Base-by-base conservation (phyloP, 2,329 filamentous ascomycete species). In the Diplodia sapinea region DNA sequence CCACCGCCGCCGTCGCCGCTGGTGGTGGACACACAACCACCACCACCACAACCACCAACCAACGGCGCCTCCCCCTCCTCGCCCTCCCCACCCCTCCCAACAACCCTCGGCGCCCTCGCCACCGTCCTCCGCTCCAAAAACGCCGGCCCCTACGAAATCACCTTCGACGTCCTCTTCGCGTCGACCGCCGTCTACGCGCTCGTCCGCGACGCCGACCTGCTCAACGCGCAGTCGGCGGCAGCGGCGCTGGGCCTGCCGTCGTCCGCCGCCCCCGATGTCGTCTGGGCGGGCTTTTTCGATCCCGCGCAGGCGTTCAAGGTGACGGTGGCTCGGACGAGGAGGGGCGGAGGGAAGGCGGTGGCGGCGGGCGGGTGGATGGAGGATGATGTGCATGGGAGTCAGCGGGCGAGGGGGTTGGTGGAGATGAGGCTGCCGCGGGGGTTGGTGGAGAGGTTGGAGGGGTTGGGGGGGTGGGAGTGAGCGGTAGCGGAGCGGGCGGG, bases 91-190 rank as follows among this genome's bases (percentile, higher is more conserved):
- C 1, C 31, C 31, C 26, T 67, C 23, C 23, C 23, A 26, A 26
- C 23, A 26, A 26, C 23, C 23, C 23, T 26, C 23, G 23, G 23
- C 23, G 23, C 23, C 23, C 23, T 26, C 23, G 7, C 38, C 56
- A 52, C 20, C 59, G 76, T 84, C 1, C 70, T 85, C 0, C 79
- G 84, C 0, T 83, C 81, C 15, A 87, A 86, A 71, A 86, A 85
- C 54, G 76, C 83, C 0, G 84, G 84, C 0, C 83, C 84, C 0
- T 86, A 79, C 68, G 83, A 86, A 69, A 76, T 86, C 33, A 86
- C 84, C 0, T 78, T 86, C 31, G 84, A 86, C 66, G 77, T 84
- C 43, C 82, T 86, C 64, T 86, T 86, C 70, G 73, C 73, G 0
- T 55, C 1, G 52, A 20, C 15, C 3, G 23, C 8, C 12, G 52